Percentiles rank a stretch among this genome's conserved stretches.
phyloP scores from a whole-genome alignment of 116 monocot species.

The Dioscorea cayenensis region DNA sequence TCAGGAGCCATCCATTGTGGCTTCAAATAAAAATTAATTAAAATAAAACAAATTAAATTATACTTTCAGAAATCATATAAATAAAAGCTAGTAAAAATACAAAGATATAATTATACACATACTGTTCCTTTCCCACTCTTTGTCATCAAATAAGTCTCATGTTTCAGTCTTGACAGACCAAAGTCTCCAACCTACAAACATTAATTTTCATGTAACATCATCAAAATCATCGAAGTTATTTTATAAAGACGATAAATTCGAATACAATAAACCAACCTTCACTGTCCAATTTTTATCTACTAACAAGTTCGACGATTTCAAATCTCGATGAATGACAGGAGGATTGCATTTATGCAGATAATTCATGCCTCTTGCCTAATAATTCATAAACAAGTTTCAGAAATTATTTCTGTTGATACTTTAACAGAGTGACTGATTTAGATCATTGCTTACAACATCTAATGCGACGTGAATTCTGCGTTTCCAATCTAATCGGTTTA shows the following conservation, averaged over 20 bases:
- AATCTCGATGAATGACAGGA: slow-evolving; percentile 63
- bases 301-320: slow-evolving; percentile 81
- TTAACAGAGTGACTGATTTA: too few species aligned
- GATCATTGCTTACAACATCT: slow-evolving; percentile 67
- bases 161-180: slow-evolving; percentile 44
- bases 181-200: slow-evolving; percentile 37
- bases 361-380: slow-evolving; percentile 82
- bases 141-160: slow-evolving; percentile 33
- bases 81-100: too few species aligned
- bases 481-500: slow-evolving; percentile 74
- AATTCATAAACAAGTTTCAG: neutral
- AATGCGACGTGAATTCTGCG: slow-evolving; percentile 84
- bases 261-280: slow-evolving; percentile 33
- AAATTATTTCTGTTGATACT: too few species aligned
- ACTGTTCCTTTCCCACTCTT: slow-evolving; percentile 50
- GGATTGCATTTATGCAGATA: slow-evolving; percentile 70
- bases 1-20: slow-evolving; percentile 99
- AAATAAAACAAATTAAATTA: neutral
- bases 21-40: slow-evolving; percentile 18
- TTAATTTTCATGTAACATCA: neutral
- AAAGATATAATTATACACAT: neutral
- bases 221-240: too few species aligned
- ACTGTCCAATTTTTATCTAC: slow-evolving; percentile 87
- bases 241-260: neutral
- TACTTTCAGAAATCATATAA: neutral